phyloP scores from a whole-genome alignment of 306 rosid genomes.

The Clitoria ternatea region DNA sequence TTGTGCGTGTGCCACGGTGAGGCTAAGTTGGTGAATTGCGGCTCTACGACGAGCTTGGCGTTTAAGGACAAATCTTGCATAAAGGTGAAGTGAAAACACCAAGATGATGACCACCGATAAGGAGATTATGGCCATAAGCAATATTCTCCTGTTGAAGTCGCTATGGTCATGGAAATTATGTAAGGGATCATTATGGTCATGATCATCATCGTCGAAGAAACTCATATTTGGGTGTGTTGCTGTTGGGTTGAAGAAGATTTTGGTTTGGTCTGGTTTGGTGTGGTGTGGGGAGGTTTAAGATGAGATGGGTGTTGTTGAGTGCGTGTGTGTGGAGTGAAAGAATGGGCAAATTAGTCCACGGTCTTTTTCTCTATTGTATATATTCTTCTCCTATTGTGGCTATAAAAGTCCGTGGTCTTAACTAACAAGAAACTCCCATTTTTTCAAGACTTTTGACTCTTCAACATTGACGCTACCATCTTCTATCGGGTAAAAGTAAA shows the following conservation, averaged over 20 bases:
- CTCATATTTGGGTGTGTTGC: neutral
- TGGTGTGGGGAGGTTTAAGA: neutral
- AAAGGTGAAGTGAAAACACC: constrained; percentile 69
- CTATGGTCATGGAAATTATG: neutral
- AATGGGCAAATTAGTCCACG: neutral
- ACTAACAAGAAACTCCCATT: constrained; percentile 12
- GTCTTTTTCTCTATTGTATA: neutral
- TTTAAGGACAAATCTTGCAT: constrained; percentile 54
- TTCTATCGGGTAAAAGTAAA: neutral
- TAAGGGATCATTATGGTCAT: neutral
- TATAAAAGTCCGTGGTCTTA: neutral
- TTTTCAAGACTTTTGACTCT: constrained; percentile 20
- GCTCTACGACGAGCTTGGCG: constrained; percentile 66
- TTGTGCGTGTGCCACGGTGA: constrained; percentile 37
- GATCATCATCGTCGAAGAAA: neutral
- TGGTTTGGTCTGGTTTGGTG: neutral
- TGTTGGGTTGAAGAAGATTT: neutral
- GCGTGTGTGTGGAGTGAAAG: neutral
- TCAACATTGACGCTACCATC: neutral
- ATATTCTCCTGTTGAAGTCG: constrained; percentile 50
- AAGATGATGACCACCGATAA: constrained; percentile 47
- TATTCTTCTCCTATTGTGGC: neutral
- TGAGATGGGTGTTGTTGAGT: neutral
- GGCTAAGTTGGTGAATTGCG: constrained; percentile 39
- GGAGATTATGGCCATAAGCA: constrained; percentile 55